phyloP scores from a whole-genome alignment of 1,284 basidiomycete species.

The Cryptococcus depauperatus region DNA sequence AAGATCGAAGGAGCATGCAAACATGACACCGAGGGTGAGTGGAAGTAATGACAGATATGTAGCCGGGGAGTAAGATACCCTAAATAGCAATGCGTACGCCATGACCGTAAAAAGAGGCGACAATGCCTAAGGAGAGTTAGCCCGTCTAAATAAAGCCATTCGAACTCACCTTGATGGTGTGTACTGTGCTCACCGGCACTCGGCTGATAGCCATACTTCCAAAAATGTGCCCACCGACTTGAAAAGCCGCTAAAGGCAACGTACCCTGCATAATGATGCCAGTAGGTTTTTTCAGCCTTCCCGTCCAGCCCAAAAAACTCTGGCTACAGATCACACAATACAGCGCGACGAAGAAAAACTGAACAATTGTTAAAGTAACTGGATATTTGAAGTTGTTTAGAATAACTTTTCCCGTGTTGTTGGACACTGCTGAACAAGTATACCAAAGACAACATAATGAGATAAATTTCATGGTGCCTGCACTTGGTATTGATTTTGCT shows the following conservation, averaged over 20 bases:
- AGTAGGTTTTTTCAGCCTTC: conserved; percentile 59
- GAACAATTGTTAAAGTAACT: conserved; percentile 76
- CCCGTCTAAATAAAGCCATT: neutral
- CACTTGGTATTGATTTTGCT: conserved; percentile 22
- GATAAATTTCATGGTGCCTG: conserved; percentile 39
- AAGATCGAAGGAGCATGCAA: conserved; percentile 89
- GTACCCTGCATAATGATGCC: conserved; percentile 66
- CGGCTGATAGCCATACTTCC: conserved; percentile 92
- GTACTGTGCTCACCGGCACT: conserved; percentile 94
- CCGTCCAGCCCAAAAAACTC: conserved; percentile 52
- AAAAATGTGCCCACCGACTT: conserved; percentile 91
- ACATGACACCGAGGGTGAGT: conserved; percentile 91
- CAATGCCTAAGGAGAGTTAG: conserved; percentile 58
- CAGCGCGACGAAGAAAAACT: conserved; percentile 86
- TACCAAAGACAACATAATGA: conserved; percentile 45
- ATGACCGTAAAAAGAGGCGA: conserved; percentile 95
- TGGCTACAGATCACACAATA: conserved; percentile 75
- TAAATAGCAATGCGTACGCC: conserved; percentile 84
- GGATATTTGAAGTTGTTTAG: conserved; percentile 45
- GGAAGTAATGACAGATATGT: conserved; percentile 94
- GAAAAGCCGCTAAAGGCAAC: conserved; percentile 85
- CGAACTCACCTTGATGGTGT: conserved; percentile 85
- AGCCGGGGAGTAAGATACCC: conserved; percentile 80
- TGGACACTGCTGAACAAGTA: conserved; percentile 44
- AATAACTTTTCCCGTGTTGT: conserved; percentile 47